Conservation (phyloP, 192 early-diverging fungal species). For the Umbelopsis ramanniana region DNA sequence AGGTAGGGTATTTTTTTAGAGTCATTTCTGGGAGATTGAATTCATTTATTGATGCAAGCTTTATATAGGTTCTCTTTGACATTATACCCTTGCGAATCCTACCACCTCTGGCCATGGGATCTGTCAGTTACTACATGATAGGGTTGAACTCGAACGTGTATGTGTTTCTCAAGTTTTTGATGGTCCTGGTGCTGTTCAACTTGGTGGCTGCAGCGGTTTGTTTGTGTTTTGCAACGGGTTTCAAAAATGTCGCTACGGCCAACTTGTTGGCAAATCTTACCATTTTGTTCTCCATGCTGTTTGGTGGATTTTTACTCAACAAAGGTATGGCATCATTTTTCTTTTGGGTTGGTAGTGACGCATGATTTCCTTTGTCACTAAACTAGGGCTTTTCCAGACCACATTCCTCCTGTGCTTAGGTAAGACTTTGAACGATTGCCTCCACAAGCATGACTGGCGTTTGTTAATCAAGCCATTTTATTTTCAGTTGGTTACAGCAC, state of each 20-base stretch:
- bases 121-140: slow-evolving; percentile 74
- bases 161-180: slow-evolving; percentile 63
- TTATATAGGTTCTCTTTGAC: slow-evolving; percentile 59
- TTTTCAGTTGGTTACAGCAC: slow-evolving; percentile 67
- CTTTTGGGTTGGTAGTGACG: background rate
- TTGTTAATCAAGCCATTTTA: background rate
- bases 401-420: slow-evolving; percentile 41
- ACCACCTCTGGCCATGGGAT: slow-evolving; percentile 65
- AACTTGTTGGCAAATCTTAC: slow-evolving; percentile 65
- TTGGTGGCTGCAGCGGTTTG: slow-evolving; percentile 65
- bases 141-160: slow-evolving; percentile 51
- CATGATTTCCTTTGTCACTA: slow-evolving; percentile 2
- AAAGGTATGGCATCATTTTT: slow-evolving; percentile 46
- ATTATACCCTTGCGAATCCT: slow-evolving; percentile 70
- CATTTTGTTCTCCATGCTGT: slow-evolving; percentile 79
- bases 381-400: slow-evolving; percentile 22
- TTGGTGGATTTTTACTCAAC: slow-evolving; percentile 76
- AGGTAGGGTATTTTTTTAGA: slow-evolving; percentile 39
- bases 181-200: slow-evolving; percentile 68
- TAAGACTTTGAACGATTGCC: background rate
- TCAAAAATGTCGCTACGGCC: slow-evolving; percentile 61
- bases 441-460: background rate
- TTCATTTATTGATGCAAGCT: background rate
- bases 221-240: slow-evolving; percentile 57
- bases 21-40: slow-evolving; percentile 8